Evolutionary conservation across 805 yeast genomes (phyloP).

Genomic region (Yueomyces sp.): DNA sequence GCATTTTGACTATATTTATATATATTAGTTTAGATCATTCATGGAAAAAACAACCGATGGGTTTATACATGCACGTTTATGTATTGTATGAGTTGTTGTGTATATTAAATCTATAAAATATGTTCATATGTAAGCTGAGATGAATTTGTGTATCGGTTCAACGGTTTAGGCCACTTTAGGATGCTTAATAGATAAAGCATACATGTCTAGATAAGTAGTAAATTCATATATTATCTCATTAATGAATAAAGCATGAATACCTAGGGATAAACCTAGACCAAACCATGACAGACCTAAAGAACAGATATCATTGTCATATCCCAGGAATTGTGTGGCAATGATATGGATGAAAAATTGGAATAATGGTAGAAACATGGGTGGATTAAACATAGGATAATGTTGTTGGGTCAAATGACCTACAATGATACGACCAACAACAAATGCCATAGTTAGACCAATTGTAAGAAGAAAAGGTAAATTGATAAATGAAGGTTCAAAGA

Average conservation of each 20-base stretch:
- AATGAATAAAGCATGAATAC: conserved; percentile 61
- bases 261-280: conserved; percentile 53
- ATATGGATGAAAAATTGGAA: conserved; percentile 28
- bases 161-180: conserved; percentile 33
- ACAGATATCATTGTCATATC: conserved; percentile 27
- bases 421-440: conserved; percentile 80
- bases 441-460: conserved; percentile 68
- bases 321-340: conserved; percentile 14
- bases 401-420: conserved; percentile 76
- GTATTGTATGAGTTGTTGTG: too few relatives aligned
- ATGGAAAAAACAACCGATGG: too few relatives aligned
- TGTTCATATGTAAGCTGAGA: too few relatives aligned
- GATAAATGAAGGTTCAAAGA: conserved; percentile 36
- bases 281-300: conserved; percentile 45
- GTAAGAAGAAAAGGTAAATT: conserved; percentile 50
- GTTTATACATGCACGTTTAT: too few relatives aligned
- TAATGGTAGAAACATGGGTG: conserved; percentile 58
- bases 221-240: conserved; percentile 70
- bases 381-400: conserved; percentile 58
- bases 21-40: too few relatives aligned
- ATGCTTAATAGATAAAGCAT: conserved; percentile 75
- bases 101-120: too few relatives aligned
- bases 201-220: conserved; percentile 75
- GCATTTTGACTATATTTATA: too few relatives aligned
- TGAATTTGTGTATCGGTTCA: too few relatives aligned